Evolutionary conservation across 2,329 filamentous ascomycete genomes (phyloP), one percentile per base, ranked within the genome.

Genomic region (Epichloe hybrida): DNA sequence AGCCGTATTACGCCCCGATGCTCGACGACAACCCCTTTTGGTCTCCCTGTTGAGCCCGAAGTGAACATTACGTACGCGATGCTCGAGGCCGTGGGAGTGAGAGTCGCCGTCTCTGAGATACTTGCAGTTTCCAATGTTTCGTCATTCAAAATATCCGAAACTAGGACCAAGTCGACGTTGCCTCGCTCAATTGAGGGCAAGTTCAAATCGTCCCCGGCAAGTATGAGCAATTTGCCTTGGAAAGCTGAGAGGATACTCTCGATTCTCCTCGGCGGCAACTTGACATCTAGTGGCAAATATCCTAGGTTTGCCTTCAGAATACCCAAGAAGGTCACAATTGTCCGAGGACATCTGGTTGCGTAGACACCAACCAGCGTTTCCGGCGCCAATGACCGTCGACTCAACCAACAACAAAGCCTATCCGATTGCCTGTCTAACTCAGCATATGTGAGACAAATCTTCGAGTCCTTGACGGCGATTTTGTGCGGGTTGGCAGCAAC

Each of bases 231-330:
- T 3, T 50, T 46, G 2, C 52, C 53, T 1, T 49, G 9, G 1
- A 58, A 12, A 1, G 51, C 38, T 3, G 52, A 54, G 0, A 62
- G 49, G 12, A 61, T 58, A 3, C 36, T 49, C 9, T 56, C 50
- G 17, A 61, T 50, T 6, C 60, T 52, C 0, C 13, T 45, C 5
- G 20, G 27, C 11, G 60, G 58, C 5, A 43, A 45, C 13, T 56
- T 61, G 15, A 53, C 37, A 38, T 61, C 59, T 0, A 61, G 34
- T 0, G 60, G 60, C 9, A 61, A 31, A 37, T 61, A 62, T 0
- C 55, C 59, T 3, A 60, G 37, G 37, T 52, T 53, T 2, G 60
- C 57, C 31, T 61, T 61, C 5, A 62, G 45, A 46, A 61, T 56
- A 23, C 58, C 59, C 2, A 62, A n/a, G 37, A 55, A 54, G 1